Base-by-base conservation (phyloP, 495 filamentous ascomycete species). In the Penicillium cataractarum region DNA sequence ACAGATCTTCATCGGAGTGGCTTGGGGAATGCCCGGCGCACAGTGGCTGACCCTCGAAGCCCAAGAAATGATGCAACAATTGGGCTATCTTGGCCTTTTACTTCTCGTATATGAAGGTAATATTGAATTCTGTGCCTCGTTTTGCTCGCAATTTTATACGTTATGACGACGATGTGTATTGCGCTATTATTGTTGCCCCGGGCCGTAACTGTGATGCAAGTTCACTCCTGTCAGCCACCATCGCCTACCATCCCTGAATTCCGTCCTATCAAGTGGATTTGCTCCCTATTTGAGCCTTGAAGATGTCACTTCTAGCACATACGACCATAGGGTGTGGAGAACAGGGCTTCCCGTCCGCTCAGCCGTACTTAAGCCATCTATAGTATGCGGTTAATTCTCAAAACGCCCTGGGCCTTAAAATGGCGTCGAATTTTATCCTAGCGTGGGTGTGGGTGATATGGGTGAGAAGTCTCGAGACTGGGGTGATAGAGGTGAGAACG, bases 61-160 rank as follows among this genome's bases (percentile, higher is more conserved):
- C n/a, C 80, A 93, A 71, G 66, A 82, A 3, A 78, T 80, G 0
- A 82, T 92, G 46, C 83, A 89, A 9, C 82, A 87, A 46, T 69
- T 94, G n/a, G 91, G 91, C 0, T 94, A 93, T 67, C 72, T 94
- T 0, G 91, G 92, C 0, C 66, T 95, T 39, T 83, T 93, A 13
- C 73, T 92, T 46, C 75, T 94, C 10, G 89, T 95, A 2, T 93
- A 87, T 68, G 86, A 92, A 75, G 89, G 86, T 80, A 57, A 55
- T 13, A 29, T 39, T 10, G 2, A 5, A 27, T 49, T 27, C 12
- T 12, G 19, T 15, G 21, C 29, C 21, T 33, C 1, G 2, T 33
- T 22, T 10, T 33, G 31, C 0, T 53, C 9, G 15, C 6, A 15
- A 39, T 39, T 15, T 17, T n/a, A 21, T 1, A 9, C 15, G 7